Percentiles rank a stretch among this genome's conserved stretches.
Evolutionary conservation across 768 basidiomycete species (phyloP).

Genomic region (Hygrocybe coccinea): DNA sequence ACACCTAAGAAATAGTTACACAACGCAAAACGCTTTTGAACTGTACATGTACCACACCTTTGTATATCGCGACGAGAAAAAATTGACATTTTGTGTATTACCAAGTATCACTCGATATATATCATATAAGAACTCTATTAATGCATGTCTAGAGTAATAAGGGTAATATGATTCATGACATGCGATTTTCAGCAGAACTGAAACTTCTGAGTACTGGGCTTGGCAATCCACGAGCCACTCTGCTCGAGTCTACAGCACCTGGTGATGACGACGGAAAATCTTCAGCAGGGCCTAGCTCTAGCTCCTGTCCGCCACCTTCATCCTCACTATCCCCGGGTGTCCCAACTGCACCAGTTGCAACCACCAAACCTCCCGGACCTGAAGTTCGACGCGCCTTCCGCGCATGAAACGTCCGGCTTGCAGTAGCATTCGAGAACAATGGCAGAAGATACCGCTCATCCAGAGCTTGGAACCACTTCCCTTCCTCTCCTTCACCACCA

Average conservation of each 20-base stretch:
- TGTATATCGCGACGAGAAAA: not conserved
- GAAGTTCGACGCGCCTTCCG: conserved; percentile 55
- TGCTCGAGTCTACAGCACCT: conserved; percentile 40
- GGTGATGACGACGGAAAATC: conserved; percentile 1
- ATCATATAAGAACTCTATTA: too few relatives aligned
- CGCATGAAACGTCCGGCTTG: conserved; percentile 81
- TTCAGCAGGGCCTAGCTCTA: conserved; percentile 36
- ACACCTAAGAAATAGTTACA: not conserved
- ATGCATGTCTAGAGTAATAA: not conserved
- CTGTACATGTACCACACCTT: not conserved
- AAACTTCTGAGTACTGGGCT: conserved; percentile 54
- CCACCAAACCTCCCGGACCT: conserved; percentile 18
- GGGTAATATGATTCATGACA: not conserved
- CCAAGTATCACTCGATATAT: too few relatives aligned
- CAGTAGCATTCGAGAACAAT: conserved; percentile 88
- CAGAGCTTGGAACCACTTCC: conserved; percentile 92
- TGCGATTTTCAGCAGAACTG: conserved; percentile 7
- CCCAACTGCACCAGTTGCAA: conserved; percentile 25
- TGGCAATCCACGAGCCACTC: conserved; percentile 57
- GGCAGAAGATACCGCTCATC: conserved; percentile 94
- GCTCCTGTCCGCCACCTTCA: conserved; percentile 36
- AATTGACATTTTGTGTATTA: too few relatives aligned
- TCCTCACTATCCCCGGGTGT: conserved; percentile 38
- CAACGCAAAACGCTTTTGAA: not conserved
- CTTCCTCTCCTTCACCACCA: conserved; percentile 50